phyloP scores from a whole-genome alignment of 208 protist species.

The Trypanosoma caninum region DNA sequence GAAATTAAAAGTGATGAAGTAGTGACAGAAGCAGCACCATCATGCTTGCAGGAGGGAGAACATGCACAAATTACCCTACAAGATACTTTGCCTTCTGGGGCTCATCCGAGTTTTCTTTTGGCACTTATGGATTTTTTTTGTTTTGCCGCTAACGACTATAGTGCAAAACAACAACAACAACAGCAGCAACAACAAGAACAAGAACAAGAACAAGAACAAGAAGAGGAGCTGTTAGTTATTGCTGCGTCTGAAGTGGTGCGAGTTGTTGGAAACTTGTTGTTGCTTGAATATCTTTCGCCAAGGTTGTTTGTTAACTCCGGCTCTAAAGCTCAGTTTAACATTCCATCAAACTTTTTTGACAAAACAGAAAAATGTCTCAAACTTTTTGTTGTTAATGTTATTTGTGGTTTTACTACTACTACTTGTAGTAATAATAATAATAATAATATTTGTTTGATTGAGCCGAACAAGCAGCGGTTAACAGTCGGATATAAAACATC shows the following conservation, averaged over 20 bases:
- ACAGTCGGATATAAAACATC: not conserved
- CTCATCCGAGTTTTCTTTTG: constrained; percentile 54
- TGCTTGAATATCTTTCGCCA: constrained; percentile 48
- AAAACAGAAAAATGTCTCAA: constrained; percentile 25
- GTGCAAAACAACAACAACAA: not conserved
- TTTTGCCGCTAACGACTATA: not conserved
- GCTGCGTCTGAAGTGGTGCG: constrained; percentile 18
- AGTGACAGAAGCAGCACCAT: constrained; percentile 1
- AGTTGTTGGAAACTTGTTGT: constrained; percentile 31
- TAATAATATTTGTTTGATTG: too few relatives aligned
- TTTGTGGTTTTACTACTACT: constrained; percentile 34
- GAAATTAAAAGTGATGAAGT: not conserved
- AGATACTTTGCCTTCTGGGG: constrained; percentile 36
- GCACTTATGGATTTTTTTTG: constrained; percentile 32
- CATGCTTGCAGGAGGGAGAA: not conserved
- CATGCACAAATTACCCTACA: constrained; percentile 18
- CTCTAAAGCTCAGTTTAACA: constrained; percentile 24
- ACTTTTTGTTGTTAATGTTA: constrained; percentile 26
- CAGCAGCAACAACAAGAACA: too few relatives aligned
- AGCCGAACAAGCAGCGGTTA: not conserved
- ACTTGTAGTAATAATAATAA: too few relatives aligned
- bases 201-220: not conserved
- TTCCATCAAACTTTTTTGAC: constrained; percentile 38
- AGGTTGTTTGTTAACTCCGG: constrained; percentile 22
- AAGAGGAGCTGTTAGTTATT: not conserved